Evolutionary conservation across 2,329 filamentous ascomycete species (phyloP).

Genomic region (Hypomyces perniciosus): DNA sequence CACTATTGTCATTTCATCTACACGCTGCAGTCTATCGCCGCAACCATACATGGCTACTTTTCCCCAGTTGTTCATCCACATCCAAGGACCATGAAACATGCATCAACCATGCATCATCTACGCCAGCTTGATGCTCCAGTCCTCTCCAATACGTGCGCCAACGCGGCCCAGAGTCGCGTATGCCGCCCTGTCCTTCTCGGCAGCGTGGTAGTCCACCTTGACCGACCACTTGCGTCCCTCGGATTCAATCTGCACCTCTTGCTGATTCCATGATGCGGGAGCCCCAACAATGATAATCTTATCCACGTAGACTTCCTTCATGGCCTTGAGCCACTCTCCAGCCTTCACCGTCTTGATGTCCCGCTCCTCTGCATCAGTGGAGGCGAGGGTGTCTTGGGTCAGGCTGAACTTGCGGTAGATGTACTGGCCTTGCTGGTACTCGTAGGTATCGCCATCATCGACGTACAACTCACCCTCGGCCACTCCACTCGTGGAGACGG

Average conservation of each 20-base stretch:
- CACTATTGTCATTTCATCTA: too few species aligned
- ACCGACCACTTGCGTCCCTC: slow-evolving; percentile 50
- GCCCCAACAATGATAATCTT: slow-evolving; percentile 80
- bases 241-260: slow-evolving; percentile 50
- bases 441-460: slow-evolving; percentile 91
- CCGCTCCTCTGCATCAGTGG: slow-evolving; percentile 57
- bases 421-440: slow-evolving; percentile 78
- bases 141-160: slow-evolving; percentile 45
- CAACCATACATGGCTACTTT: too few species aligned
- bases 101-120: not conserved
- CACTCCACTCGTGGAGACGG: slow-evolving; percentile 50
- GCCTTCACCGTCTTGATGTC: slow-evolving; percentile 47
- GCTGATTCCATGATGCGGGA: slow-evolving; percentile 63
- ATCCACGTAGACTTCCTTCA: slow-evolving; percentile 74
- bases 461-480: slow-evolving; percentile 81
- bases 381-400: slow-evolving; percentile 54
- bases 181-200: slow-evolving; percentile 40
- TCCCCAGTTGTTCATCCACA: not conserved
- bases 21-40: too few species aligned
- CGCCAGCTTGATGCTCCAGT: slow-evolving; percentile 43
- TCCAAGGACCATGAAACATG: not conserved
- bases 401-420: slow-evolving; percentile 80
- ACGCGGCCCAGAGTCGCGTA: slow-evolving; percentile 50
- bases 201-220: slow-evolving; percentile 54
- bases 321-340: slow-evolving; percentile 70